phyloP scores from a whole-genome alignment of 129 eudicot species.

The Pseudognaphalium luteoalbum region DNA sequence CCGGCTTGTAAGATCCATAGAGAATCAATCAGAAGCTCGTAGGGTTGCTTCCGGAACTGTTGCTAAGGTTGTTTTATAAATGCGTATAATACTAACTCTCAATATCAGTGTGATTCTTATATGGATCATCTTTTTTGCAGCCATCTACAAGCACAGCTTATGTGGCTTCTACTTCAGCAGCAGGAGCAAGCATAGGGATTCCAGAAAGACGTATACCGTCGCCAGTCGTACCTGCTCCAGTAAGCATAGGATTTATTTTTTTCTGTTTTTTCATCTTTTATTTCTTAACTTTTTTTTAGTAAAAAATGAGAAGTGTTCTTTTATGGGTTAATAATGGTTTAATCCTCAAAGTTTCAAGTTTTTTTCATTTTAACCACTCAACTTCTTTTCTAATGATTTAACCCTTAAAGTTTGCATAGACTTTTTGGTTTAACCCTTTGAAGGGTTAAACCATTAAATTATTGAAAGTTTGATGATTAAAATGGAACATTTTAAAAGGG shows the following conservation, averaged over 20 bases:
- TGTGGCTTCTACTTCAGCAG: slow-evolving; percentile 40
- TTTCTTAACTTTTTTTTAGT: no score
- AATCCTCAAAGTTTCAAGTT: no score
- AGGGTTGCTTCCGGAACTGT: slow-evolving; percentile 35
- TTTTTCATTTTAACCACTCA: no score
- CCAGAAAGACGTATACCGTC: slow-evolving; percentile 39
- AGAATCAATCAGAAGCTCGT: slow-evolving; percentile 39
- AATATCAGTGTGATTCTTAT: background rate
- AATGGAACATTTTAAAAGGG: no score
- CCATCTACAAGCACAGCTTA: slow-evolving; percentile 25
- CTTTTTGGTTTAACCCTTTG: no score
- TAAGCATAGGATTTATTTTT: slow-evolving; percentile 21
- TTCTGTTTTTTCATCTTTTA: no score
- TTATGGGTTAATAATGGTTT: no score
- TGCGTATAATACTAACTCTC: background rate
- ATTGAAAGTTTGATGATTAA: no score
- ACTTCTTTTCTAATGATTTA: no score
- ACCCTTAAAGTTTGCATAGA: no score
- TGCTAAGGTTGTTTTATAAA: slow-evolving; percentile 33
- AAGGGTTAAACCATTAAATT: no score
- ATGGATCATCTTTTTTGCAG: background rate
- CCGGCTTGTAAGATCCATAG: slow-evolving; percentile 40
- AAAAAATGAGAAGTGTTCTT: no score
- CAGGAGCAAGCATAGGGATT: slow-evolving; percentile 18
- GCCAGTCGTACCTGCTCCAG: slow-evolving; percentile 33